phyloP scores from a whole-genome alignment of 129 eudicot genomes.

The Flaveria linearis region DNA sequence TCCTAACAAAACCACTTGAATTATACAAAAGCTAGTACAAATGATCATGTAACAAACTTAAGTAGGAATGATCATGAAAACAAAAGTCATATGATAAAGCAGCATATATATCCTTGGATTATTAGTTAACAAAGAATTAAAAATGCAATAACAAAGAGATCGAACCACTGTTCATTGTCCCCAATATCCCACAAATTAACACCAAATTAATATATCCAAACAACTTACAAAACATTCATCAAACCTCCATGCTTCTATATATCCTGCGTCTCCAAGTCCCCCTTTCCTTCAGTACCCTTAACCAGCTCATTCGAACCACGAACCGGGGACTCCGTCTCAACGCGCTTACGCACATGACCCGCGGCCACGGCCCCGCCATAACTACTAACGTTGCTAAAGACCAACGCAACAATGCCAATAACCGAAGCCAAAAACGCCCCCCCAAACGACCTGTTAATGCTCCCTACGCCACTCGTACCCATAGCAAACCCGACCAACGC shows the following conservation, averaged over 20 bases:
- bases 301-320: constrained; percentile 30
- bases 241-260: constrained; percentile 37
- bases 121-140: constrained; percentile 31
- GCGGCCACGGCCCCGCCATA: constrained; percentile 80
- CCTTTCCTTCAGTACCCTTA: constrained; percentile 25
- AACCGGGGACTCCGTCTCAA: constrained; percentile 43
- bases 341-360: constrained; percentile 54
- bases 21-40: too few species aligned
- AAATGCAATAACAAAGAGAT: constrained; percentile 22
- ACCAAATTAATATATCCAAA: background rate
- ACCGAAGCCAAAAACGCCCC: constrained; percentile 55
- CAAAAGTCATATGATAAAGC: background rate
- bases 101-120: background rate
- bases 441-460: constrained; percentile 55
- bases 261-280: constrained; percentile 21
- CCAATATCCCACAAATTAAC: constrained; percentile 18
- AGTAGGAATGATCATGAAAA: too few species aligned
- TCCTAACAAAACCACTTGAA: too few species aligned
- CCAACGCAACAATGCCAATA: constrained; percentile 54
- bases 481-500: constrained; percentile 70
- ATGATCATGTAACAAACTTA: too few species aligned
- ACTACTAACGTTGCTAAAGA: constrained; percentile 72
- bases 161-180: background rate
- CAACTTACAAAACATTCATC: constrained; percentile 2
- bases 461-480: constrained; percentile 50